A percentile compares a stretch with the other conserved stretches of the same genome.
phyloP scores from a whole-genome alignment of 148 eudicot genomes.

The Linanthus parryae region DNA sequence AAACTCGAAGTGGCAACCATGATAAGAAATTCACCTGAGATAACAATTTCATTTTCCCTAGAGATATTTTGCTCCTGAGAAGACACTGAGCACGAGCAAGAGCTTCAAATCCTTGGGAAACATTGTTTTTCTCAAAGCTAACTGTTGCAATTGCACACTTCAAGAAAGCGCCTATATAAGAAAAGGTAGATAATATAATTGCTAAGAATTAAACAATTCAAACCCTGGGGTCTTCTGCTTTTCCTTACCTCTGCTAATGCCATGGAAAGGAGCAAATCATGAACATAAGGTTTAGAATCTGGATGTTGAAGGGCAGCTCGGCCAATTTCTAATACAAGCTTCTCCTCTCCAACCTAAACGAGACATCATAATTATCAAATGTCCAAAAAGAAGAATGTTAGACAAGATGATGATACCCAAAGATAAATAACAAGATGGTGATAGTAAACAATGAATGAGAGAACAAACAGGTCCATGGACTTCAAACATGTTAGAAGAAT shows the following conservation, averaged over 20 bases:
- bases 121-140: constrained; percentile 77
- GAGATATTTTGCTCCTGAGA: constrained; percentile 71
- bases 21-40: constrained; percentile 54
- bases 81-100: constrained; percentile 97
- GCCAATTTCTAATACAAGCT: constrained; percentile 92
- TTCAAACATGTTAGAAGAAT: not conserved
- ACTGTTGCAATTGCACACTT: constrained; percentile 96
- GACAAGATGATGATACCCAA: not conserved
- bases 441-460: not conserved
- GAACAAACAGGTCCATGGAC: not conserved
- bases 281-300: constrained; percentile 61
- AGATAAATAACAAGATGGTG: not conserved
- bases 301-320: constrained; percentile 64
- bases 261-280: constrained; percentile 92
- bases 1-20: too few species aligned
- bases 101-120: constrained; percentile 95
- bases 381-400: not conserved
- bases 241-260: constrained; percentile 93
- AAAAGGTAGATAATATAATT: constrained; percentile 58
- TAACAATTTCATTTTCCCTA: constrained; percentile 61
- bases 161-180: constrained; percentile 87
- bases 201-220: constrained; percentile 20
- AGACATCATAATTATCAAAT: too few species aligned
- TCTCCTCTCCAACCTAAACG: constrained; percentile 87
- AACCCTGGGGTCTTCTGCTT: constrained; percentile 25